Conservation (phyloP, 768 basidiomycete species). For the Boletus fagicola region DNA sequence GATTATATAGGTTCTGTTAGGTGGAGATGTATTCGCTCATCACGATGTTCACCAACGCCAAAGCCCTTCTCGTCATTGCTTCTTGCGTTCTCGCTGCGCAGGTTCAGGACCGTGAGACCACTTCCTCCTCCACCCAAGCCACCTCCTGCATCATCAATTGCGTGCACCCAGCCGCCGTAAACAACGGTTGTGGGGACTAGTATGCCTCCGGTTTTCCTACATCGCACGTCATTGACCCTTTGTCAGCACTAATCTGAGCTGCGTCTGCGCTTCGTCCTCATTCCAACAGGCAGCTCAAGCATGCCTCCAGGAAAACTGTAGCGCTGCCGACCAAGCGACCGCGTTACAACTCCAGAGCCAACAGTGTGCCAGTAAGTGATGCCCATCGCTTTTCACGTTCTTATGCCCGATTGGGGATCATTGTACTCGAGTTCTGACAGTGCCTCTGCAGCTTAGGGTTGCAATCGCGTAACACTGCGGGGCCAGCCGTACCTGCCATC, state of each 20-base stretch:
- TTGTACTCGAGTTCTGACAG: background rate
- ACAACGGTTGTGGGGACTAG: constrained; percentile 11
- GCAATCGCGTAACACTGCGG: background rate
- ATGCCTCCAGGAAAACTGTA: constrained; percentile 39
- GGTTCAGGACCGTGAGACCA: constrained; percentile 9
- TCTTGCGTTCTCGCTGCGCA: constrained; percentile 18
- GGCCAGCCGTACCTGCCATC: background rate
- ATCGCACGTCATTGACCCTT: background rate
- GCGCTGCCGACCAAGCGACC: constrained; percentile 25
- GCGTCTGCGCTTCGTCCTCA: constrained; percentile 37
- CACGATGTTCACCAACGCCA: constrained; percentile 19
- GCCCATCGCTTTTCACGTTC: background rate
- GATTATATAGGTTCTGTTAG: background rate
- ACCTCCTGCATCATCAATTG: constrained; percentile 17
- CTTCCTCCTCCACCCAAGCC: constrained; percentile 2
- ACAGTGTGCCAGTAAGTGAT: constrained; percentile 32
- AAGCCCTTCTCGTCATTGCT: constrained; percentile 16
- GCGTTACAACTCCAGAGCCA: constrained; percentile 32
- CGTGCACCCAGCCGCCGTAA: background rate
- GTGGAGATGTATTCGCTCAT: background rate
- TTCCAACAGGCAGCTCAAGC: constrained; percentile 36
- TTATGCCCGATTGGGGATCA: background rate
- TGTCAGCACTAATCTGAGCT: constrained; percentile 37
- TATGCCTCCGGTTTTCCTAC: background rate
- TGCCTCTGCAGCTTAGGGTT: background rate